Evolutionary conservation across 371 early-diverging fungal genomes (phyloP).

Genomic region (Actinomortierella ambigua): DNA sequence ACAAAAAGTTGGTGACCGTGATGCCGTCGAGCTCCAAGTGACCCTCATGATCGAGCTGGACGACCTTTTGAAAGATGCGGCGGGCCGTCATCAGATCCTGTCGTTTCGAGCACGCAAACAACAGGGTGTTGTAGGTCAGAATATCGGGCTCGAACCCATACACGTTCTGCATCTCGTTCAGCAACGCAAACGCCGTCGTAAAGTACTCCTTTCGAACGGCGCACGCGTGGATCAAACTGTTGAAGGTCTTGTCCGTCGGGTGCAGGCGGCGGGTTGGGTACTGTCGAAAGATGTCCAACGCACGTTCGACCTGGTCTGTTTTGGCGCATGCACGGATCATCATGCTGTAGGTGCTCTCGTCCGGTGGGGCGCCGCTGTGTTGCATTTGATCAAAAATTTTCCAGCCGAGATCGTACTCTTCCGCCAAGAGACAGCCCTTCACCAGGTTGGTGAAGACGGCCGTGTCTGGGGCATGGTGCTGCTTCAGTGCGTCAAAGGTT

Average conservation of each 20-base stretch:
- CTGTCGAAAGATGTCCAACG: constrained; percentile 36
- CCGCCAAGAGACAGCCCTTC: constrained; percentile 77
- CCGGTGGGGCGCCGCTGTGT: constrained; percentile 75
- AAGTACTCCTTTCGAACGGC: constrained; percentile 76
- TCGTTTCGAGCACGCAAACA: constrained; percentile 76
- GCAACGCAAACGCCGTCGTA: constrained; percentile 76
- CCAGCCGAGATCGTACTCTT: constrained; percentile 84
- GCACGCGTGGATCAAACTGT: constrained; percentile 85
- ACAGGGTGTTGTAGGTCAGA: constrained; percentile 80
- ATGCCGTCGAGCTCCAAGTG: constrained; percentile 55
- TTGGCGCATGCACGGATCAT: constrained; percentile 94
- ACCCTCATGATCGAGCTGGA: constrained; percentile 48
- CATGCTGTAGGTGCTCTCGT: constrained; percentile 77
- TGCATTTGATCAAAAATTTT: constrained; percentile 90
- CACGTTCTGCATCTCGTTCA: constrained; percentile 79
- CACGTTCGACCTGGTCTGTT: constrained; percentile 47
- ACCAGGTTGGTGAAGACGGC: constrained; percentile 82
- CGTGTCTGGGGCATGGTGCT: constrained; percentile 53
- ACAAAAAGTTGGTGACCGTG: constrained; percentile 70
- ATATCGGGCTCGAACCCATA: constrained; percentile 81
- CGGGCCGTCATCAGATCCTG: constrained; percentile 68
- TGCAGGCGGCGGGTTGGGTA: constrained; percentile 49
- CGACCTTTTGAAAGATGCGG: constrained; percentile 62
- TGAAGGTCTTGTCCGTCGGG: constrained; percentile 86
- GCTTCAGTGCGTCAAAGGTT: constrained; percentile 36